phyloP scores from a whole-genome alignment of 306 rosid species.

The Vicia villosa region DNA sequence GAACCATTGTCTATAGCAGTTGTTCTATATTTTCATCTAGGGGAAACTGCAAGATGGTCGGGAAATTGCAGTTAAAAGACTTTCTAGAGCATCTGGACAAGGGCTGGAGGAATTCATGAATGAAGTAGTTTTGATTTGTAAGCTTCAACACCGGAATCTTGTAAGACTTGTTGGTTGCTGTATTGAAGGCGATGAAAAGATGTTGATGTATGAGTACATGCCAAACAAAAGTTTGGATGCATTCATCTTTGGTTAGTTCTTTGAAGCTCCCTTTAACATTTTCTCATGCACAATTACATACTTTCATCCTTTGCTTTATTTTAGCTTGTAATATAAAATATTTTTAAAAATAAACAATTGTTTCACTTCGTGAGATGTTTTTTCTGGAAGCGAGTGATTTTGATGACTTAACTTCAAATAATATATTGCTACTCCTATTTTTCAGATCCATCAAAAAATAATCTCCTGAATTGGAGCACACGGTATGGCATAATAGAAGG shows the following conservation, averaged over 20 bases:
- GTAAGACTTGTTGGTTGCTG: slow-evolving; percentile 42
- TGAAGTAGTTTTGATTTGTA: slow-evolving; percentile 35
- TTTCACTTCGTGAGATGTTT: not conserved
- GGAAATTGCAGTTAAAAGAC: slow-evolving; percentile 43
- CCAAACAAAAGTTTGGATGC: slow-evolving; percentile 42
- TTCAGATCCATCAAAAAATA: slow-evolving; percentile 16
- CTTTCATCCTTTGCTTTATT: not conserved
- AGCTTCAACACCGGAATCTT: slow-evolving; percentile 47
- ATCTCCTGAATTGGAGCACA: slow-evolving; percentile 21
- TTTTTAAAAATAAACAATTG: not conserved
- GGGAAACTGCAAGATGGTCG: slow-evolving; percentile 30
- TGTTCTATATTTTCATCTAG: not conserved
- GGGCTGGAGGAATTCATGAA: slow-evolving; percentile 46
- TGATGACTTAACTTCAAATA: not conserved
- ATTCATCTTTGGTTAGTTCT: slow-evolving; percentile 39
- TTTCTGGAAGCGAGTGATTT: not conserved
- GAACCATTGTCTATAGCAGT: not conserved
- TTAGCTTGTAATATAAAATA: not conserved
- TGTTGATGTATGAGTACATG: slow-evolving; percentile 41
- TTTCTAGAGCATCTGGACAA: slow-evolving; percentile 40
- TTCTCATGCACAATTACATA: not conserved
- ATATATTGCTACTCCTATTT: not conserved
- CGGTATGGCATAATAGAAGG: slow-evolving; percentile 35
- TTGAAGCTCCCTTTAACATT: not conserved
- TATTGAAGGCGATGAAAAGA: slow-evolving; percentile 39